Evolutionary conservation across 495 filamentous ascomycete species (phyloP).

Genomic region (Annulohypoxylon moriforme): DNA sequence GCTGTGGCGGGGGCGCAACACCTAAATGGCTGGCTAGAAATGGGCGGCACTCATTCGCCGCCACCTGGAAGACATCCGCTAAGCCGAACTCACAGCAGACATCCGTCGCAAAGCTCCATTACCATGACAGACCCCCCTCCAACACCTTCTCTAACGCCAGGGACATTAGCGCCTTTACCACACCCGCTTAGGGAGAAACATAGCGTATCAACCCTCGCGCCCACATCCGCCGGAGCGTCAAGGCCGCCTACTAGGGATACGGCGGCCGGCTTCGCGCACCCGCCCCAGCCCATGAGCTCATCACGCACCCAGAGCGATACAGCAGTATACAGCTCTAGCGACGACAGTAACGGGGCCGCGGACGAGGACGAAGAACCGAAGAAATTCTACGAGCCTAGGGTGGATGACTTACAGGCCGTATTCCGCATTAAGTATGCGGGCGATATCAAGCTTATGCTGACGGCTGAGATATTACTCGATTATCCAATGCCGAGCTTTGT

Average conservation of each 20-base stretch:
- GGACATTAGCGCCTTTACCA: conserved; percentile 37
- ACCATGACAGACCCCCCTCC: conserved; percentile 54
- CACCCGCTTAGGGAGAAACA: conserved; percentile 58
- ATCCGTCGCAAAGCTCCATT: conserved; percentile 58
- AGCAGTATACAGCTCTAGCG: conserved; percentile 19
- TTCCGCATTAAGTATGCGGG: conserved; percentile 89
- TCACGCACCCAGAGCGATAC: conserved; percentile 7
- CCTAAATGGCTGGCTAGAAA: conserved; percentile 55
- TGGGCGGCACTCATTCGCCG: conserved; percentile 30
- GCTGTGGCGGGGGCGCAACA: conserved; percentile 78
- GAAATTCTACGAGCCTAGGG: conserved; percentile 60
- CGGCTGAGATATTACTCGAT: conserved; percentile 93
- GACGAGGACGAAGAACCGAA: conserved; percentile 47
- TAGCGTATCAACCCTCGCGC: conserved; percentile 65
- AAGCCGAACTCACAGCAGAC: conserved; percentile 51
- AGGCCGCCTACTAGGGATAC: conserved; percentile 61
- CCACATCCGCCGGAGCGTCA: conserved; percentile 57
- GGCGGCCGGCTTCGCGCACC: conserved; percentile 9
- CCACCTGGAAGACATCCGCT: conserved; percentile 15
- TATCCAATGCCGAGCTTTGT: conserved; percentile 98
- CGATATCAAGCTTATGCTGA: conserved; percentile 84
- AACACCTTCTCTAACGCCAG: conserved; percentile 29
- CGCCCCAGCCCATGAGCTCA: conserved; percentile 29
- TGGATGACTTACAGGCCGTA: conserved; percentile 86
- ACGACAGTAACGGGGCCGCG: conserved; percentile 35